Evolutionary conservation across 116 monocot species (phyloP).

Genomic region (Thalassia testudinum): DNA sequence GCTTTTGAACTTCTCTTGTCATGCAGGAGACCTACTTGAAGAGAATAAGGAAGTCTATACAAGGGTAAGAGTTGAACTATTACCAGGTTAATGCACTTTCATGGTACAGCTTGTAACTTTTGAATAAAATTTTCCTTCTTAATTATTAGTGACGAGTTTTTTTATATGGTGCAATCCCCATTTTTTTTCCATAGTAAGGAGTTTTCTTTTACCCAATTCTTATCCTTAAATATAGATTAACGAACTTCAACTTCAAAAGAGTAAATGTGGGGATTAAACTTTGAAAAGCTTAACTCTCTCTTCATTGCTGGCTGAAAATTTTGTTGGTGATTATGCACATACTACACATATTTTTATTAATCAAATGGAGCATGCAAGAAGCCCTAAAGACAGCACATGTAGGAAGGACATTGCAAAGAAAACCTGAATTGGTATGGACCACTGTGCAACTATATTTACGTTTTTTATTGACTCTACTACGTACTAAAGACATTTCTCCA

Average conservation of each 20-base stretch:
- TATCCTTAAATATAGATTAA: not conserved
- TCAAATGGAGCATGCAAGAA: constrained; percentile 64
- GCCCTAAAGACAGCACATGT: constrained; percentile 80
- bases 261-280: not conserved
- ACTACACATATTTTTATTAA: constrained; percentile 30
- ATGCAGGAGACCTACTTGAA: constrained; percentile 50
- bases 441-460: too few relatives aligned
- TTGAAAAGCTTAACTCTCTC: not conserved
- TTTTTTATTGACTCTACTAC: too few relatives aligned
- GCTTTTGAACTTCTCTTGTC: constrained; percentile 92
- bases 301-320: constrained; percentile 63
- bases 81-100: constrained; percentile 46
- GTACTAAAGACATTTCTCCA: too few relatives aligned
- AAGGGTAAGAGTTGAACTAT: constrained; percentile 79
- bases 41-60: constrained; percentile 34
- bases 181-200: not conserved
- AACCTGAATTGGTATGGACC: constrained; percentile 55
- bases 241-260: not conserved
- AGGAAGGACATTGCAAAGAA: constrained; percentile 67
- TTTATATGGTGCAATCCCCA: not conserved
- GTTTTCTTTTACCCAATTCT: not conserved
- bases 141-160: not conserved
- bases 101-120: not conserved
- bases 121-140: not conserved
- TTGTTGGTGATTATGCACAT: constrained; percentile 41